Percentiles rank a stretch among this genome's conserved stretches.
Evolutionary conservation across 2,329 filamentous ascomycete genomes (phyloP).

Genomic region (Cylindrodendrum hubeiense): DNA sequence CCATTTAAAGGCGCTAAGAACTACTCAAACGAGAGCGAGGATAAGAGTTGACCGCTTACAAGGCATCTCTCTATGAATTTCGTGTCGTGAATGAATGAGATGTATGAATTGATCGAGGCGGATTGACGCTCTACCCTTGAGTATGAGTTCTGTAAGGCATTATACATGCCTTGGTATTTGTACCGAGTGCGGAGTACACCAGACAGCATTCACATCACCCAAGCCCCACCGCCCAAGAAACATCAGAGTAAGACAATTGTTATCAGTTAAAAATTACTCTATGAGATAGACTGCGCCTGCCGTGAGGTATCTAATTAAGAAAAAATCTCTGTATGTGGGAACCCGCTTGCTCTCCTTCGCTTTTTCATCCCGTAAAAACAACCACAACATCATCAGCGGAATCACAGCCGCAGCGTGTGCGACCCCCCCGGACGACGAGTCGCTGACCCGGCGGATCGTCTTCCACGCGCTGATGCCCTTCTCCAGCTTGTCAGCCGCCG

Average conservation of each 20-base stretch:
- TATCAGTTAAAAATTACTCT: conserved; percentile 34
- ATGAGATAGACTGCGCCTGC: conserved; percentile 41
- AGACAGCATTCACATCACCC: background rate
- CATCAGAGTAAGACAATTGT: background rate
- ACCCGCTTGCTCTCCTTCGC: conserved; percentile 12
- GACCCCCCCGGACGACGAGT: conserved; percentile 38
- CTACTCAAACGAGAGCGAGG: background rate
- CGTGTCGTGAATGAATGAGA: too few species aligned
- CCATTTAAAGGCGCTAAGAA: background rate
- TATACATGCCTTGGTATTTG: too few species aligned
- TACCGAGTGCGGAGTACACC: too few species aligned
- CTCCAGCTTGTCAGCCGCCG: conserved; percentile 29
- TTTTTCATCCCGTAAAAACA: conserved; percentile 2
- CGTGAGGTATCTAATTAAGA: conserved; percentile 30
- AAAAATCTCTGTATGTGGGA: conserved; percentile 12
- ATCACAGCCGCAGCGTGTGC: conserved; percentile 23
- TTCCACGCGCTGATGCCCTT: conserved; percentile 37
- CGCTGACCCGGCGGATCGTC: conserved; percentile 44
- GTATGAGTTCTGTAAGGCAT: too few species aligned
- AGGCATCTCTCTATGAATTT: too few species aligned
- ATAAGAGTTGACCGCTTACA: too few species aligned
- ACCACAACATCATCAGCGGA: background rate
- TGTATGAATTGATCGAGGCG: too few species aligned
- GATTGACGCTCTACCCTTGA: too few species aligned
- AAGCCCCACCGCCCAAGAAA: background rate